Evolutionary conservation across 2,329 filamentous ascomycete species (phyloP).

Genomic region (Botrytis byssoidea): DNA sequence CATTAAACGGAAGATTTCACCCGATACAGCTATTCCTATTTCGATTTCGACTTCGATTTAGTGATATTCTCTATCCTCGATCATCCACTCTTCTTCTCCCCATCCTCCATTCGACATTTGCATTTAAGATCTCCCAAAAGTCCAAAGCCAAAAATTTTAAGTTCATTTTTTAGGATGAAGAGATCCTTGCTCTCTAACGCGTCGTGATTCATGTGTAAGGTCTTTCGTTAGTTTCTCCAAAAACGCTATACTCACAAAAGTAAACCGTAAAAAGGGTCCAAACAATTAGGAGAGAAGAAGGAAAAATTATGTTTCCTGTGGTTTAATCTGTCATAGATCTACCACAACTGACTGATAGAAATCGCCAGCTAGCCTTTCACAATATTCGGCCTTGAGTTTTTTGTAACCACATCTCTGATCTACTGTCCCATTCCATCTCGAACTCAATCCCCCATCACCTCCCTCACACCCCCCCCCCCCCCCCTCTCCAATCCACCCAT

Average conservation of each 20-base stretch:
- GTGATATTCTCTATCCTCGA: not conserved
- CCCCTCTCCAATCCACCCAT: not conserved
- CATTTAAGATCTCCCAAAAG: not conserved
- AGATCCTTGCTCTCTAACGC: conserved; percentile 3
- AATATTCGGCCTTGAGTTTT: conserved; percentile 20
- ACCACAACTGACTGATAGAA: conserved; percentile 21
- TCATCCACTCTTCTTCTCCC: not conserved
- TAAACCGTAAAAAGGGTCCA: not conserved
- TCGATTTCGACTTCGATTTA: not conserved
- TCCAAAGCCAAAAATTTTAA: not conserved
- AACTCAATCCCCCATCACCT: conserved; percentile 36
- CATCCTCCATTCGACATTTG: not conserved
- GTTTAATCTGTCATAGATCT: conserved; percentile 11
- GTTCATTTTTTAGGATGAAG: not conserved
- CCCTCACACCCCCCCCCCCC: not conserved
- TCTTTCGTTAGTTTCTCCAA: not conserved
- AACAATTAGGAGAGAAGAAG: not conserved
- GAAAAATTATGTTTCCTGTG: conserved; percentile 17
- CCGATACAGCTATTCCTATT: not conserved
- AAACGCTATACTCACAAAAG: not conserved
- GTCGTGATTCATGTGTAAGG: not conserved
- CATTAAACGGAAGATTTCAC: not conserved
- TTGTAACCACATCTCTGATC: conserved; percentile 20
- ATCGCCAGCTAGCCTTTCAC: conserved; percentile 22
- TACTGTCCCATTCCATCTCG: conserved; percentile 11